Base-by-base conservation (phyloP, 2,329 filamentous ascomycete genomes). In the Hymenoscyphus infarciens region DNA sequence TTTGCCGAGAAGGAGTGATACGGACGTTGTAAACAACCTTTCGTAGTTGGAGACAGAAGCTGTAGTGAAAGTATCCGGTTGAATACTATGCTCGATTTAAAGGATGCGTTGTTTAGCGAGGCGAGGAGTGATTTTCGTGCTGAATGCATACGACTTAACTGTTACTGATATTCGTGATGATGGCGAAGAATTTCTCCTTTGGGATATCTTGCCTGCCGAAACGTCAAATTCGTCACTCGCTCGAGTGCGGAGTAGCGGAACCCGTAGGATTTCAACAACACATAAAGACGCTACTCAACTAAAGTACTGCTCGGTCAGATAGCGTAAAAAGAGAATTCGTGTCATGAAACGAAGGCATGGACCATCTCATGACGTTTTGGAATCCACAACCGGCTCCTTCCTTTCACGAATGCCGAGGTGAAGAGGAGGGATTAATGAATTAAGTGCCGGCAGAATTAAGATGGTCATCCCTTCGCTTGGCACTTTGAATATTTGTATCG, bases 391-490 rank as follows among this genome's bases (percentile, higher is more conserved):
- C 19, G 45, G 19, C 45, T 25, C 45, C n/a, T 25, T 13, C 10
- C n/a, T 25, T 52, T 13, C 4, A 52, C 19, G 45, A 52, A 13
- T 52, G 45, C 45, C 45, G 45, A 52, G 39, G 39, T 16, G 39
- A 42, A 42, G 39, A 42, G 42, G 42, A 49, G 42, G 42, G 5
- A 45, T 22, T 11, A 49, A 49, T 52, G 19, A 52, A 25, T 52
- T 22, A 52, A 52, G 45, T 52, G 22, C 45, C 45, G 45, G 45
- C 38, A 39, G 16, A 57, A 15, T 57, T 15, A 35, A 58, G 55
- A 42, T 25, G 13, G n/a, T 33, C 38, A 16, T n/a, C 35, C 39
- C 22, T n/a, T 49, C 19, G 15, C 33, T 52, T 52, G 45, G 45
- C 45, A 52, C 19, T 22, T 22, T 22, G 42, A 3, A 49, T 19